Evolutionary conservation across 164 flowering plant species (phyloP).

Genomic region (Vitis amurensis): DNA sequence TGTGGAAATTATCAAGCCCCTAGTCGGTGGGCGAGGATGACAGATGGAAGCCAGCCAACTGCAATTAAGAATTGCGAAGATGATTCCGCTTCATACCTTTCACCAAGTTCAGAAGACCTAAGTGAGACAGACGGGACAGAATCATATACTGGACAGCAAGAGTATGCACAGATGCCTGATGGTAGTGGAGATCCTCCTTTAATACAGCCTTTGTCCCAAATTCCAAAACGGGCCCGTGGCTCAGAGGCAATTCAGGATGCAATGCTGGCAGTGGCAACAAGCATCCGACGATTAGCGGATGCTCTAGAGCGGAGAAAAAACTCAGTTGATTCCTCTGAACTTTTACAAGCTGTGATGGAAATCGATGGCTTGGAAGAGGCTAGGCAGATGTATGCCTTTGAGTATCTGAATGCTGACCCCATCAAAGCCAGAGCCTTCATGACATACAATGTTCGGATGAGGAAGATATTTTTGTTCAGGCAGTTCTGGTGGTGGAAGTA

Average conservation of each 20-base stretch:
- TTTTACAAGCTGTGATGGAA: conserved; percentile 41
- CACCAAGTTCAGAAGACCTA: conserved; percentile 34
- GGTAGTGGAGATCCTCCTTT: conserved; percentile 28
- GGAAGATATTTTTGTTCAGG: conserved; percentile 32
- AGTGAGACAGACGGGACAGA: conserved; percentile 44
- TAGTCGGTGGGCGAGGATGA: conserved; percentile 35
- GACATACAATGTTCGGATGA: conserved; percentile 38
- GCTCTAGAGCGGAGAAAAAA: conserved; percentile 30
- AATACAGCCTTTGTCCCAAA: conserved; percentile 21
- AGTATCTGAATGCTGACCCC: conserved; percentile 43
- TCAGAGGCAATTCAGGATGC: conserved; percentile 39
- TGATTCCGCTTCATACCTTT: conserved; percentile 27
- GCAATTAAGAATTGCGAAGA: conserved; percentile 27
- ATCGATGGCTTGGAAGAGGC: conserved; percentile 42
- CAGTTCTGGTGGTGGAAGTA: conserved; percentile 49
- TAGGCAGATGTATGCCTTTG: conserved; percentile 44
- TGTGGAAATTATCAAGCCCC: conserved; percentile 45
- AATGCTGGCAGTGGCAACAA: conserved; percentile 36
- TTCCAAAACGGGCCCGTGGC: conserved; percentile 30
- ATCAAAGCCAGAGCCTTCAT: conserved; percentile 41
- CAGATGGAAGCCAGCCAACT: conserved; percentile 18
- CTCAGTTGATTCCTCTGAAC: conserved; percentile 28
- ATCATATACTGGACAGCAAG: conserved; percentile 29
- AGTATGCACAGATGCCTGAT: conserved; percentile 24
- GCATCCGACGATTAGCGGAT: conserved; percentile 38